Evolutionary conservation across 192 early-diverging fungal species (phyloP), one percentile per base, ranked within the genome.

Genomic region (Kappamyces sp.): DNA sequence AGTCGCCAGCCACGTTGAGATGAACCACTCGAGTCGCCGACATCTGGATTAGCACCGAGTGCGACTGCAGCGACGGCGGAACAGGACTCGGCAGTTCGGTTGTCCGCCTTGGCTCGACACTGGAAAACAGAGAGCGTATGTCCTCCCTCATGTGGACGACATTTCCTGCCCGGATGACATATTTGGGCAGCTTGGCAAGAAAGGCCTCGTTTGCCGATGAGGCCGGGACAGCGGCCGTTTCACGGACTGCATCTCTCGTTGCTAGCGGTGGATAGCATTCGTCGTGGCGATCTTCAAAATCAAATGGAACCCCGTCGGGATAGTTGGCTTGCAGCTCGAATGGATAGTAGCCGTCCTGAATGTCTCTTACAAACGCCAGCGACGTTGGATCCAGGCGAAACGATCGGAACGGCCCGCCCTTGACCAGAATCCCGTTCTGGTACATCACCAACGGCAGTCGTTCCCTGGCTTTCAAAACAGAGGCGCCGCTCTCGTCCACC

Each of bases 261-360:
- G 8, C 31, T 42, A 35, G 10, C 12, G 13, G 36, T 33, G 54
- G 15, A 23, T 42, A 35, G 8, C 13, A 10, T 12, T 2, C 37
- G 34, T 32, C 55, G 43, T 6, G n/a, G 31, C 15, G 32, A 50
- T 53, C 12, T 6, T 47, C 12, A 23, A 15, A 52, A 51, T 15
- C 49, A 1, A 32, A 32, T 47, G 15, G 23, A 48, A 9, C 66
- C n/a, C 73, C 73, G 7, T 74, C 73, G 41, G 73, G 73, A 55
- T 62, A 68, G 33, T 23, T 31, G 35, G 49, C 35, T 49, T 68
- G 64, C 1, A 74, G 55, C 51, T 74, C 73, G 48, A 60, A 70
- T 10, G 73, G 73, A 66, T 66, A 74, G 58, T 66, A 74, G 9
- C 73, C 68, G 34, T 74, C 73, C 33, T 64, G 9, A 42, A 74